A percentile compares a stretch with the other conserved stretches of the same genome.
Evolutionary conservation across 148 eudicot species (phyloP).

Genomic region (Dysphania ambrosioides): DNA sequence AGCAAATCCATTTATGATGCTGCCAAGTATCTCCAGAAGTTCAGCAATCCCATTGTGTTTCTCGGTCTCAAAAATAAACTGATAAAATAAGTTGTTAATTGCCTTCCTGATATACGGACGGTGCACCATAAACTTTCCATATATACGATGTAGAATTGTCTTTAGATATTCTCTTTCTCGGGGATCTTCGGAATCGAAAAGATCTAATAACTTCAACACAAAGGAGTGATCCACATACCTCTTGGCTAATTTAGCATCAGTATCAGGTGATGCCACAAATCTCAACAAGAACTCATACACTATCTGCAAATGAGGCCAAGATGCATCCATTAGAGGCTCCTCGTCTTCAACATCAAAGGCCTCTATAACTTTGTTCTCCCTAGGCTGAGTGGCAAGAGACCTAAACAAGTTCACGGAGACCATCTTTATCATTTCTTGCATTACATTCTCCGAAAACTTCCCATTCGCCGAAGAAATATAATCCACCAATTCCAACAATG

Average conservation of each 20-base stretch:
- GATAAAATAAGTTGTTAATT: slow-evolving; percentile 62
- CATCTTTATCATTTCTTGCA: slow-evolving; percentile 61
- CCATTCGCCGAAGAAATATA: slow-evolving; percentile 48
- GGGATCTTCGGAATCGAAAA: slow-evolving; percentile 80
- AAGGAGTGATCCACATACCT: slow-evolving; percentile 59
- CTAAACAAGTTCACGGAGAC: slow-evolving; percentile 62
- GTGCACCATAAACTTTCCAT: slow-evolving; percentile 82
- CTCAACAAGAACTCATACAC: slow-evolving; percentile 58
- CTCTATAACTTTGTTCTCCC: slow-evolving; percentile 46
- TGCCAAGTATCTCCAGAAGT: slow-evolving; percentile 69
- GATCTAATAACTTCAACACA: slow-evolving; percentile 56
- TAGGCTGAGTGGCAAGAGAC: slow-evolving; percentile 40
- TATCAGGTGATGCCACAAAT: slow-evolving; percentile 62
- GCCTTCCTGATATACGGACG: slow-evolving; percentile 67
- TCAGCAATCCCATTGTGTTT: slow-evolving; percentile 75
- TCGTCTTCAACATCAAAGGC: slow-evolving; percentile 69
- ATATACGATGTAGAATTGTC: slow-evolving; percentile 63
- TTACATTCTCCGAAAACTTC: slow-evolving; percentile 49
- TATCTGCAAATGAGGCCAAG: slow-evolving; percentile 71
- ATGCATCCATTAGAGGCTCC: slow-evolving; percentile 68
- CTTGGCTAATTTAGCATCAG: slow-evolving; percentile 66
- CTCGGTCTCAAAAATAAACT: slow-evolving; percentile 62
- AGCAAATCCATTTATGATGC: slow-evolving; percentile 81
- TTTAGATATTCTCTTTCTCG: slow-evolving; percentile 75
- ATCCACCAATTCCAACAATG: slow-evolving; percentile 58